Conservation (phyloP, 768 basidiomycete species). For the Boletus huronensis region DNA sequence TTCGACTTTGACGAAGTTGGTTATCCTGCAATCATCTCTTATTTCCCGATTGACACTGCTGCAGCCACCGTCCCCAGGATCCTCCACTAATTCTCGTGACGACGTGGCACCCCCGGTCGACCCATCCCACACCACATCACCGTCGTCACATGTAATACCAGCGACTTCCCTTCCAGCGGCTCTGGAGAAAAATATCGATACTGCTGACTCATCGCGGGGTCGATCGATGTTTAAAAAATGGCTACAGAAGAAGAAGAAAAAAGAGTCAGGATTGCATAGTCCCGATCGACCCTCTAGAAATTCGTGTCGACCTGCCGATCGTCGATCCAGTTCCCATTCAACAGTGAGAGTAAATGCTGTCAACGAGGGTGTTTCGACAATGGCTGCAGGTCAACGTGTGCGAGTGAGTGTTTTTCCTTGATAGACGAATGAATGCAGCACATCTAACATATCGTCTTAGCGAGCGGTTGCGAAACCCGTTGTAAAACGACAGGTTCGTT, state of each 20-base stretch:
- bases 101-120: no score
- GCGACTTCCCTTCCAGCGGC: no score
- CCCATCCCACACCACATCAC: no score
- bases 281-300: background rate
- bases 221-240: background rate
- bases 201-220: background rate
- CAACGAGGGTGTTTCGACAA: background rate
- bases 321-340: background rate
- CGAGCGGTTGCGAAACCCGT: background rate
- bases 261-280: background rate
- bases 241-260: background rate
- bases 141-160: no score
- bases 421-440: background rate
- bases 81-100: background rate
- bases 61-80: background rate
- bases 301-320: background rate
- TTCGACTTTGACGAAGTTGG: background rate
- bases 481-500: background rate
- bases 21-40: background rate
- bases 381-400: background rate
- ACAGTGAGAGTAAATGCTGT: background rate
- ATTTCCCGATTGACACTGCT: background rate
- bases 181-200: background rate
- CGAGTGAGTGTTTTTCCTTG: background rate
- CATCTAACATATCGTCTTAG: background rate